Evolutionary conservation across 1,284 basidiomycete genomes (phyloP).

Genomic region (Naganishia sp.): DNA sequence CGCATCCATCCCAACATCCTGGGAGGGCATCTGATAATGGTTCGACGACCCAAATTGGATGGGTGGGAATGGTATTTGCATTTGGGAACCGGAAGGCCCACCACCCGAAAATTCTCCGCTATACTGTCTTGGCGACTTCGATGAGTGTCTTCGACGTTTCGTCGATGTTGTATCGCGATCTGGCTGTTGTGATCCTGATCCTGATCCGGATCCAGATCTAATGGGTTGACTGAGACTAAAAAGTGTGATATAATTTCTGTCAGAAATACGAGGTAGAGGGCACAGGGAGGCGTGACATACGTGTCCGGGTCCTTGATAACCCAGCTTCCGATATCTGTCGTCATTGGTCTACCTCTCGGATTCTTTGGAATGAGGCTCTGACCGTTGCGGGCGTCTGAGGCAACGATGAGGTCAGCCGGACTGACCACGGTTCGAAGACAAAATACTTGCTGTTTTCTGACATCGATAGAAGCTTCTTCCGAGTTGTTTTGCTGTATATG

Average conservation of each 20-base stretch:
- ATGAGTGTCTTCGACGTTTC: slow-evolving; percentile 13
- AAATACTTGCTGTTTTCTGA: slow-evolving; percentile 7
- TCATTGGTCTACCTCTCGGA: slow-evolving; percentile 22
- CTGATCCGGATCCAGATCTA: background rate
- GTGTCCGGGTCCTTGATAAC: background rate
- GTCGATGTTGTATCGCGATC: background rate
- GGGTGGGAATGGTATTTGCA: background rate
- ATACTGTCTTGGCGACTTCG: background rate
- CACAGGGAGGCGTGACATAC: background rate
- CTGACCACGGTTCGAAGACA: background rate
- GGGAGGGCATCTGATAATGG: background rate
- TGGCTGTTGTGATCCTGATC: background rate
- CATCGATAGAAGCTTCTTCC: slow-evolving; percentile 25
- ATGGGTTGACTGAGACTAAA: background rate
- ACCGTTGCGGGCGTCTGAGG: slow-evolving; percentile 7
- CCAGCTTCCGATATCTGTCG: slow-evolving; percentile 23
- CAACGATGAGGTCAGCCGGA: background rate
- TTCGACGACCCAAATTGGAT: background rate
- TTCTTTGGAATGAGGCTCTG: slow-evolving; percentile 23
- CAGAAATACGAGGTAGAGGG: no score
- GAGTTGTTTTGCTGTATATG: slow-evolving; percentile 28
- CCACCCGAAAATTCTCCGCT: background rate
- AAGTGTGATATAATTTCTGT: no score
- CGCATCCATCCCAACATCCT: background rate
- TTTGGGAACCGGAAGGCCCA: background rate